phyloP scores from a whole-genome alignment of 148 eudicot species.

The Heliamphora exappendiculata region DNA sequence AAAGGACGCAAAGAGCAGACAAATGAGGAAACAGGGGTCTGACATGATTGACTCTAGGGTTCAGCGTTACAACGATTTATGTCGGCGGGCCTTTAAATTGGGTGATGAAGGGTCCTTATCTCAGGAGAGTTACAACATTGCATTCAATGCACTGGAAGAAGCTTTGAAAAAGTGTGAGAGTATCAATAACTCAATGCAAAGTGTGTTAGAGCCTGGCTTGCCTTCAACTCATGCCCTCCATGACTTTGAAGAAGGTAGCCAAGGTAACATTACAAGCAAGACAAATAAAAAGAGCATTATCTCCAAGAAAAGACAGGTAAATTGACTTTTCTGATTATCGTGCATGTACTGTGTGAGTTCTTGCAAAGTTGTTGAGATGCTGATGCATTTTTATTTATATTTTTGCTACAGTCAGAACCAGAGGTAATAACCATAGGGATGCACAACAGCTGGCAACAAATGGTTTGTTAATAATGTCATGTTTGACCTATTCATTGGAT shows the following conservation, averaged over 20 bases:
- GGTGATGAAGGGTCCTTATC: constrained; percentile 30
- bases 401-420: constrained; percentile 19
- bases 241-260: constrained; percentile 10
- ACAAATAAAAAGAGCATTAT: constrained; percentile 7
- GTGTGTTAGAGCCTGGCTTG: constrained; percentile 11
- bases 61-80: constrained; percentile 21
- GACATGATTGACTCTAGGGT: constrained; percentile 4
- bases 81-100: constrained; percentile 19
- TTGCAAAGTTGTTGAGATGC: background rate
- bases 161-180: constrained; percentile 22
- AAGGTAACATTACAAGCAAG: constrained; percentile 7
- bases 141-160: constrained; percentile 20
- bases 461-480: constrained; percentile 13
- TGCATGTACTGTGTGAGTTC: background rate
- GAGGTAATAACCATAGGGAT: constrained; percentile 11
- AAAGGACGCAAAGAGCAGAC: constrained; percentile 18
- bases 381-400: background rate
- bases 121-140: constrained; percentile 19
- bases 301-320: constrained; percentile 15
- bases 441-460: constrained; percentile 16
- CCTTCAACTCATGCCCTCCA: constrained; percentile 4
- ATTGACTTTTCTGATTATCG: background rate
- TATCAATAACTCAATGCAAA: constrained; percentile 14
- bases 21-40: background rate
- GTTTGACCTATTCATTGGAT: background rate